Percentiles rank a stretch among this genome's conserved stretches.
These are phyloP conservation scores for Puccinia polysora DNA, from an alignment of 1,284 basidiomycete genomes.

Conservation along the genomic window DNA sequence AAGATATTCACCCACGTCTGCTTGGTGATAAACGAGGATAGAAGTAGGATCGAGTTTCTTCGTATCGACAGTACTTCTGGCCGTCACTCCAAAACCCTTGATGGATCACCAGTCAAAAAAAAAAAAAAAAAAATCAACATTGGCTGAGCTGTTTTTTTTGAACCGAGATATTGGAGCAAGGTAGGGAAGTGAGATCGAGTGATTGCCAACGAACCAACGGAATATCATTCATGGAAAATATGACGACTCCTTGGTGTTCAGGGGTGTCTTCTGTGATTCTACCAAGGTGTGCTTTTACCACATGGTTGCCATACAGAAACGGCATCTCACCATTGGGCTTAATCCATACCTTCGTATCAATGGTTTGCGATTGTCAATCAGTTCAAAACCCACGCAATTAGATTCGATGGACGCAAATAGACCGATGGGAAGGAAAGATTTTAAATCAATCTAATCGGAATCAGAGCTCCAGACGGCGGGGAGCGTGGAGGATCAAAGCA, in stretches of 20 bases:
- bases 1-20: conserved; percentile 94
- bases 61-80: conserved; percentile 90
- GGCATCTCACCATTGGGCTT: conserved; percentile 99
- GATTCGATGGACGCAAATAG: background rate
- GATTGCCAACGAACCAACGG: conserved; percentile 74
- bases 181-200: no score
- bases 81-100: conserved; percentile 96
- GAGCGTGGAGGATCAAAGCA: background rate
- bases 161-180: background rate
- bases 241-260: conserved; percentile 96
- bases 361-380: background rate
- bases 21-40: conserved; percentile 98
- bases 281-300: conserved; percentile 97
- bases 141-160: background rate
- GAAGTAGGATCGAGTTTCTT: conserved; percentile 96
- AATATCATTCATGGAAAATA: conserved; percentile 90
- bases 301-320: conserved; percentile 97
- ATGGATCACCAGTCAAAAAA: conserved; percentile 19
- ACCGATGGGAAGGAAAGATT: no score
- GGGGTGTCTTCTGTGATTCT: conserved; percentile 98
- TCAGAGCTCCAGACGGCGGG: no score
- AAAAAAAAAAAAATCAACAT: background rate
- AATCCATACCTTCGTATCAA: conserved; percentile 78
- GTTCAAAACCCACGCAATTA: background rate
- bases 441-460: no score